Evolutionary conservation across 2,329 filamentous ascomycete species (phyloP), one percentile per base, ranked within the genome.

Genomic region (Alternaria metachromatica): DNA sequence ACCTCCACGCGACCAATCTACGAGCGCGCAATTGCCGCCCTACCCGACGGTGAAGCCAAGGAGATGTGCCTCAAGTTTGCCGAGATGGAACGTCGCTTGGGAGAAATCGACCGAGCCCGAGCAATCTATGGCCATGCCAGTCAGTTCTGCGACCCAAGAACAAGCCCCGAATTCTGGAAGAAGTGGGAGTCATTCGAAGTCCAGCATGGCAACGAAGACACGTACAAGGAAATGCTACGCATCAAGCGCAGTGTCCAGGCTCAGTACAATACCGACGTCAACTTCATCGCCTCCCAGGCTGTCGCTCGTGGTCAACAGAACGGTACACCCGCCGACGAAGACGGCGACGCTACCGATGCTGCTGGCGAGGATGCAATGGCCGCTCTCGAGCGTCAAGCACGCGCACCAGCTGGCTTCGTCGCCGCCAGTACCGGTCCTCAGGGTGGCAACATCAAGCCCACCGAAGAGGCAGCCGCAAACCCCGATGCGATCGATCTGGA

Each of bases 31-130:
- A 97, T 99, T 70, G 90, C 93, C 11, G 92, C 94, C n/a, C 85
- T 99, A 37, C 95, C 96, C 0, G 96, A 99, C 80, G 88, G 86
- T 66, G 96, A 98, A 81, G 96, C 95, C 7, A 93, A 94, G 77
- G 92, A 96, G 72, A 99, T 99, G 96, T 99, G 96, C 82, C 89
- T 99, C 78, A 98, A 97, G 78, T 99, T 99, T 77, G 96, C 96
- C 2, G 94, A 97, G 75, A 97, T 97, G 94, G 94, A 97, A 83
- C 89, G 94, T 73, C 85, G 94, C 28, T 84, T 97, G 6, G 94
- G 94, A 66, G 94, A 97, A 78, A 96, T 99, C 78, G 96, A 99
- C 80, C 90, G 96, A 62, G 95, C 96, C 44, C 87, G 96, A 72
- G 94, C 95, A 8, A 98, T 99, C 71, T 99, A 97, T 76, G 95